Evolutionary conservation across 2,329 filamentous ascomycete genomes (phyloP), one percentile per base, ranked within the genome.

Genomic region (Atkinsonella hypoxylon): DNA sequence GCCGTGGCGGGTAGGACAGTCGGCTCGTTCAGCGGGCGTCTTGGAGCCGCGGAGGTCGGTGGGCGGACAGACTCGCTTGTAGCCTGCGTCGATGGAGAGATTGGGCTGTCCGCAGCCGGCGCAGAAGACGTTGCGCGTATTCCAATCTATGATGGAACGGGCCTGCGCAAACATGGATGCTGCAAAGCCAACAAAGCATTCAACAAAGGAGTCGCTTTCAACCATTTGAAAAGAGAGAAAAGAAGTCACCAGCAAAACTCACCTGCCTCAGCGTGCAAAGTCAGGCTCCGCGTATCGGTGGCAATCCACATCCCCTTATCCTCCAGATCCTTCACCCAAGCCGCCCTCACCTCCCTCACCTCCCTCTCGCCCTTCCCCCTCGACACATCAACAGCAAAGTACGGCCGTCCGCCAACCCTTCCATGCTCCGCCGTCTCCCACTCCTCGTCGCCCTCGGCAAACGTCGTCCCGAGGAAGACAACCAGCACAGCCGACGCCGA

Each of bases 91-190:
- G 26, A 87, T 74, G 17, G 84, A 85, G 53, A 96, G 72, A 0
- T 89, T 97, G 22, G 78, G 81, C 61, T 87, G 79, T 34, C 93
- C 91, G 67, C 93, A 98, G 51, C 85, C 84, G 32, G 83, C 89
- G 67, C 93, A 98, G 74, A 89, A 98, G 31, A 85, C 86, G 68
- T 95, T 95, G 48, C 91, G 85, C 26, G 76, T 76, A 70, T 98
- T 97, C 93, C 93, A 98, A 71, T 97, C 93, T 36, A 94, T 74
- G 26, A 96, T 75, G 44, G 89, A 86, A 50, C 91, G 83, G 8
- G 89, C 87, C 67, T 95, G 88, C 13, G 89, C 91, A 59, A 89
- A 95, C 44, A 95, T 86, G 47, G 90, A 89, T 53, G 90, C 93
- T 93, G n/a, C 22, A 1, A 26, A 26, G 26, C 55, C 15, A 30